A percentile compares a stretch with the other conserved stretches of the same genome.
Evolutionary conservation across 371 early-diverging fungal genomes (phyloP).

Genomic region (Mortierella sp.): DNA sequence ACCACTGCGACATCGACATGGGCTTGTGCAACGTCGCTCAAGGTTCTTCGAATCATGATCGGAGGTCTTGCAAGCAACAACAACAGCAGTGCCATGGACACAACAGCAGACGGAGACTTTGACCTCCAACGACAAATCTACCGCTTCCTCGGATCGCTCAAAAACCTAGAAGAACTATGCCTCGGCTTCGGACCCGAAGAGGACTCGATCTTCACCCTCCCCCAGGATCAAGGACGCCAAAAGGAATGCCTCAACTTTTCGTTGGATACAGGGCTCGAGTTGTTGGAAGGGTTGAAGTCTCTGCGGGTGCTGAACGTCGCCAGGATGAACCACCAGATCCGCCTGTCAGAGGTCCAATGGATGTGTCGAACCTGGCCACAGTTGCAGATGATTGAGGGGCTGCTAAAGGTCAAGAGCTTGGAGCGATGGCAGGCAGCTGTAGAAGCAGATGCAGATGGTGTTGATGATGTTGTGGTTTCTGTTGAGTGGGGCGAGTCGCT

Average conservation of each 20-base stretch:
- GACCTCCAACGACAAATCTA: neutral
- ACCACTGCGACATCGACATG: neutral
- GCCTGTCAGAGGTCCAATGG: conserved; percentile 3
- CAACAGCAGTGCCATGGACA: neutral
- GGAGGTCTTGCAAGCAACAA: neutral
- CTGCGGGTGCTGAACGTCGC: neutral
- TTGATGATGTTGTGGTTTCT: too few species aligned
- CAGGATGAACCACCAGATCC: neutral
- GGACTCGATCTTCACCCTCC: neutral
- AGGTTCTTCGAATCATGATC: conserved; percentile 2
- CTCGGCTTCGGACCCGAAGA: neutral
- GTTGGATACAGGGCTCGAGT: neutral
- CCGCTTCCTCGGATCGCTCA: neutral
- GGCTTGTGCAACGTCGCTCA: neutral
- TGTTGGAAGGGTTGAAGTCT: neutral
- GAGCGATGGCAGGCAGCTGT: neutral
- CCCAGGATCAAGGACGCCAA: neutral
- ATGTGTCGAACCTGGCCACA: neutral
- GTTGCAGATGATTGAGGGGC: neutral
- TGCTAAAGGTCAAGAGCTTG: conserved; percentile 1
- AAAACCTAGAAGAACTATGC: neutral
- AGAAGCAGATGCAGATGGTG: too few species aligned
- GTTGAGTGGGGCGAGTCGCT: neutral
- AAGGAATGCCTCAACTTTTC: neutral
- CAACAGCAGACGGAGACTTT: neutral